A percentile compares a stretch with the other conserved stretches of the same genome.
Evolutionary conservation across 495 filamentous ascomycete genomes (phyloP).

Genomic region (Aspergillus homomorphus): DNA sequence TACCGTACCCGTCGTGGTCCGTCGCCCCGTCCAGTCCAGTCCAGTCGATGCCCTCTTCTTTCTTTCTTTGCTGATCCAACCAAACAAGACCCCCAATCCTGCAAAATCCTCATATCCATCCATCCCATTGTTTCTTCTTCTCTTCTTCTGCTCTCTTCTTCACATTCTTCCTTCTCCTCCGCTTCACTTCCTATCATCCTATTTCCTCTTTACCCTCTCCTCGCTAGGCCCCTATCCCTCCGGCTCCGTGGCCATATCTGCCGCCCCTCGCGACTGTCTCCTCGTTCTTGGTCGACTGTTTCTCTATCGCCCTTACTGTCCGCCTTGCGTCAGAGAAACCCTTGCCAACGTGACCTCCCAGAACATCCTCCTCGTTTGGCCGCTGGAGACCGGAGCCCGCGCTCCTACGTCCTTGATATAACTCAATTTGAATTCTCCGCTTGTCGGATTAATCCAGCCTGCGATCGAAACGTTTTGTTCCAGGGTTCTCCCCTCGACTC

Average conservation of each 20-base stretch:
- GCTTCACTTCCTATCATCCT: conserved; percentile 9
- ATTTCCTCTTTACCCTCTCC: conserved; percentile 10
- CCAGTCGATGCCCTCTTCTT: conserved; percentile 1
- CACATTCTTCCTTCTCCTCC: conserved; percentile 9
- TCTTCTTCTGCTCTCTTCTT: no score
- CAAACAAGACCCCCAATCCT: conserved; percentile 7
- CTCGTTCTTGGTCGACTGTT: conserved; percentile 19
- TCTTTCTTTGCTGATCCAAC: conserved; percentile 16
- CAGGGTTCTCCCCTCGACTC: conserved; percentile 2
- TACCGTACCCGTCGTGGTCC: conserved; percentile 22
- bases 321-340: conserved; percentile 32
- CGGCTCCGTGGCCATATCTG: conserved; percentile 27
- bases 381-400: conserved; percentile 28
- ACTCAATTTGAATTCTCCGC: conserved; percentile 15
- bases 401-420: conserved; percentile 9
- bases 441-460: conserved; percentile 14
- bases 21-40: conserved; percentile 15
- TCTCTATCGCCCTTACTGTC: conserved; percentile 29
- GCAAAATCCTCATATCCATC: conserved; percentile 23
- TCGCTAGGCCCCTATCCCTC: conserved; percentile 14
- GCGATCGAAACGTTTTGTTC: conserved; percentile 14
- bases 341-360: conserved; percentile 29
- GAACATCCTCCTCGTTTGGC: conserved; percentile 27
- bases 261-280: conserved; percentile 20
- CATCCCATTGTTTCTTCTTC: conserved; percentile 1